Conservation (phyloP, 164 flowering plant genomes). For the Annona squamosa region DNA sequence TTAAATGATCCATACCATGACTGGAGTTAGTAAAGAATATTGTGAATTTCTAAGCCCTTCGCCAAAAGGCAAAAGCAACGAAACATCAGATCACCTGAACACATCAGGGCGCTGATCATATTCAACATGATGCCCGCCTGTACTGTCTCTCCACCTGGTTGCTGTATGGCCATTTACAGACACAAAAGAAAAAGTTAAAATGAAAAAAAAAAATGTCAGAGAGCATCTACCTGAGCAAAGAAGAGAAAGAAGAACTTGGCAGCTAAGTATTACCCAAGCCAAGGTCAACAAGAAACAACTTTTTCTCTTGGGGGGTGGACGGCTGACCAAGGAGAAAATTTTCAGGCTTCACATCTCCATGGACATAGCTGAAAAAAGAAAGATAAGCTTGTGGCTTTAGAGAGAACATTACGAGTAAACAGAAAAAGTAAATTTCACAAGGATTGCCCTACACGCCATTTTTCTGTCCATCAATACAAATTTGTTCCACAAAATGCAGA, state of each 20-base stretch:
- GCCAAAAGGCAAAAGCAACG: neutral
- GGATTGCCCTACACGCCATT: neutral
- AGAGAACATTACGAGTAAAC: neutral
- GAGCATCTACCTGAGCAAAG: neutral
- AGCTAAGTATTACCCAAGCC: slow-evolving; percentile 52
- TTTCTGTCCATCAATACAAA: neutral
- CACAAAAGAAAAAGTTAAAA: neutral
- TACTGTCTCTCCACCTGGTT: slow-evolving; percentile 72
- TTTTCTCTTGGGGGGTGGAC: slow-evolving; percentile 62
- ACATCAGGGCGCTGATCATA: slow-evolving; percentile 95
- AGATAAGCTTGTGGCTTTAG: slow-evolving; percentile 3
- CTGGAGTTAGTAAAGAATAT: neutral
- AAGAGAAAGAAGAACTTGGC: neutral
- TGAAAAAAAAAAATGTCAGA: neutral
- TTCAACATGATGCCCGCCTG: slow-evolving; percentile 72
- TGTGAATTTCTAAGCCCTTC: neutral
- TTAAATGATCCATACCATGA: slow-evolving; percentile 2
- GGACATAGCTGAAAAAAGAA: slow-evolving; percentile 53
- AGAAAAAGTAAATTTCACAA: neutral
- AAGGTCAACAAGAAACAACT: slow-evolving; percentile 81
- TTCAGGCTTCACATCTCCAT: slow-evolving; percentile 94
- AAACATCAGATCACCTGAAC: slow-evolving; percentile 49
- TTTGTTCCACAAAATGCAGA: neutral
- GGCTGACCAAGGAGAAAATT: slow-evolving; percentile 87
- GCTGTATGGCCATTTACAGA: slow-evolving; percentile 37